phyloP scores from a whole-genome alignment of 2,329 filamentous ascomycete species.

The Hirsutella thompsonii region DNA sequence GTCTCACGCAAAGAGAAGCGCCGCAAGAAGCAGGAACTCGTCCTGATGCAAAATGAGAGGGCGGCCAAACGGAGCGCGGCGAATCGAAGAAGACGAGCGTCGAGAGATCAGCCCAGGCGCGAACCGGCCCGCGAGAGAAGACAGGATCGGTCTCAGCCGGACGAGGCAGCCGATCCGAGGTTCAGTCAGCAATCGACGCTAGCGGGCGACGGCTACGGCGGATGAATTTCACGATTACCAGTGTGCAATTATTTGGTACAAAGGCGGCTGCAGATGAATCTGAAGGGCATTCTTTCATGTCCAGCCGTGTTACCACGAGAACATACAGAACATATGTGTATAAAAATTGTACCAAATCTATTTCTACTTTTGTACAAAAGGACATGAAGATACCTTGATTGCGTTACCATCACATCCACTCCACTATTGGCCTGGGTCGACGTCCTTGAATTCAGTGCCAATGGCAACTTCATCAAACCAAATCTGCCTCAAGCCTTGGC shows the following conservation, averaged over 20 bases:
- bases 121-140: background rate
- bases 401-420: background rate
- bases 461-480: constrained; percentile 36
- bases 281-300: too few species aligned
- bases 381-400: background rate
- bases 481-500: constrained; percentile 28
- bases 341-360: background rate
- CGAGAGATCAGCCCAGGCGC: background rate
- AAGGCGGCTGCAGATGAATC: too few species aligned
- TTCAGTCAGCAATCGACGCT: constrained; percentile 2
- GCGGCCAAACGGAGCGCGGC: background rate
- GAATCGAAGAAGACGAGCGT: background rate
- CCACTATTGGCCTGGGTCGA: constrained; percentile 8
- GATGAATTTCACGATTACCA: too few species aligned
- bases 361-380: background rate
- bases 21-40: background rate
- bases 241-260: too few species aligned
- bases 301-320: too few species aligned
- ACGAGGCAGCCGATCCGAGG: background rate
- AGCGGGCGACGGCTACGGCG: background rate
- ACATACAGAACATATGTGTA: background rate
- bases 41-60: background rate
- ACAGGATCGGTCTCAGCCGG: background rate
- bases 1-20: background rate
- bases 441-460: constrained; percentile 21